Base-by-base conservation (phyloP, 176 grass and related monocot species). In the Cymbopogon citratus region DNA sequence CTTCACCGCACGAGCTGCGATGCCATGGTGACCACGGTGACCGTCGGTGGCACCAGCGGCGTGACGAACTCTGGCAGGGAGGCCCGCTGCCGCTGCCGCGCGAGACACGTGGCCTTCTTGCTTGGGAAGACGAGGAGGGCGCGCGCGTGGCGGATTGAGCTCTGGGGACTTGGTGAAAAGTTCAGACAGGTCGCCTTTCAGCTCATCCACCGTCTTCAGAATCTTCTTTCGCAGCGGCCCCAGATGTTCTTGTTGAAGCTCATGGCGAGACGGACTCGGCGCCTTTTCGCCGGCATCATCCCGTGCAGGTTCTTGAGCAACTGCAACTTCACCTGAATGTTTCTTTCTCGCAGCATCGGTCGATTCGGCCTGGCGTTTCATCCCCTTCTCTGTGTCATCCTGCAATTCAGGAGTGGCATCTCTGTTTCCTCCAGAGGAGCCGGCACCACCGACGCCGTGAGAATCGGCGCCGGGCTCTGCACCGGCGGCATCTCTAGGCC, bases 121-220 rank as follows among this genome's bases (percentile, higher is more conserved):
- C 24, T 31, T 65, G 70, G 71, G 73, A 76, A 12, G 61, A 13
- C 71, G 74, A 66, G 77, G 75, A 77, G 78, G 60, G 5, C 74
- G 88, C 2, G 85, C 6, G 5, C 24, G 80, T 28, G 70, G 48
- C 34, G 40, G 46, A 3, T 89, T 86, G 1, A 65, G 60, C 36
- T 89, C 88, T 16, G 71, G 86, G 3, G 86, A 81, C 27, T 87
- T 85, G 9, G 81, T 78, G 71, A 98, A 92, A 5, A 98, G 81
- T 44, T 98, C 86, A 44, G 86, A 83, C 26, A 98, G 88, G 27
- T 97, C 92, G 5, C 80, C 84, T 70, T 84, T 94, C 70, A 98
- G 88, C 35, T 89, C 83, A 24, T 98, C 95, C 56, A 94, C 92
- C 12, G 80, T 93, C 87, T 80, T 89, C 5, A 94, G 77, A 71